Evolutionary conservation across 208 protist species (phyloP), one percentile per base, ranked within the genome.

Genomic region (Vickermania ingenoplastis): DNA sequence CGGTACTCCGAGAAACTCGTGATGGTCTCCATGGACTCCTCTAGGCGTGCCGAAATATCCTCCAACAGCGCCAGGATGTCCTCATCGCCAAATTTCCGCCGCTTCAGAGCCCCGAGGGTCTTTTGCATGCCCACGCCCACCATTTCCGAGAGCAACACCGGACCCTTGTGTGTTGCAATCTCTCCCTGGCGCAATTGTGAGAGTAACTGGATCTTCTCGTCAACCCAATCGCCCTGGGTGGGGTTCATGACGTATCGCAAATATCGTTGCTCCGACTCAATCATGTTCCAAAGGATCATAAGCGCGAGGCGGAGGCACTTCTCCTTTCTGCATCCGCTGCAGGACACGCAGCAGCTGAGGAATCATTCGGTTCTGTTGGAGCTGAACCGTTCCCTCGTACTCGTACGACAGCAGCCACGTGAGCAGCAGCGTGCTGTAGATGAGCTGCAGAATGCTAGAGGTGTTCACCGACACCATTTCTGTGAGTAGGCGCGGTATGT

Each of bases 1-100:
- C 79, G 70, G 69, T 97, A 97, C 70, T 93, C 79, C 24, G 86
- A 86, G 71, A 96, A 97, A 55, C 81, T 92, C 13, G 87, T 95
- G 2, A 97, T 71, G 45, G 81, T 83, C 60, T 96, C 87, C 78
- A 97, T 91, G 17, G 83, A 90, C 49, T 77, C 64, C 56, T 97
- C 86, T 23, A 96, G 72, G 7, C 76, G 72, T 3, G 57, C 63
- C 21, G 76, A 58, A 3, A 97, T 65, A 27, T 79, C 66, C 5
- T 82, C 54, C n/a, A 95, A 59, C 55, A 95, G 73, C 17, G 57
- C 58, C 31, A 63, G 58, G 54, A 97, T 96, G 69, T 97, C 92
- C 21, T 86, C 85, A 57, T 97, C 92, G 23, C 87, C 90, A 65
- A 95, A 97, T 55, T 89, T 93, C 31, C 87, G 71, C 28, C 85